Evolutionary conservation across 2,329 filamentous ascomycete species (phyloP).

Genomic region (Cladosporium sp.): DNA sequence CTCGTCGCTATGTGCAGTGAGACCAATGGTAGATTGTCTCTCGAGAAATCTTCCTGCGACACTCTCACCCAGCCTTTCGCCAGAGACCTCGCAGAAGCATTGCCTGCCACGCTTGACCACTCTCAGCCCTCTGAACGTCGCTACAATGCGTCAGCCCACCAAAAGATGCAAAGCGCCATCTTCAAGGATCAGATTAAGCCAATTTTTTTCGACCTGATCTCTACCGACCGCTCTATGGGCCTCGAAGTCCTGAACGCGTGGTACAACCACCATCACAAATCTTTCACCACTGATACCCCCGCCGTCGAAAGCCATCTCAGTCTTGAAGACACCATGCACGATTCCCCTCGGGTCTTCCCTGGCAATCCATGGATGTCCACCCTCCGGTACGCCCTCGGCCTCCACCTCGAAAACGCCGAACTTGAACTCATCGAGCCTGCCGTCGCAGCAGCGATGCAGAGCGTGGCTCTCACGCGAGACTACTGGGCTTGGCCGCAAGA

Average conservation of each 20-base stretch:
- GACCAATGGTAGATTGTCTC: neutral
- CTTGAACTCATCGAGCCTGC: neutral
- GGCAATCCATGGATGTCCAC: neutral
- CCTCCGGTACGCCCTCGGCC: conserved; percentile 3
- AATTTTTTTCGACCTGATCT: neutral
- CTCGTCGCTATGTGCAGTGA: neutral
- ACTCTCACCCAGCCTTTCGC: neutral
- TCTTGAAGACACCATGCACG: neutral
- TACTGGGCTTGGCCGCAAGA: conserved; percentile 6
- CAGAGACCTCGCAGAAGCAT: neutral
- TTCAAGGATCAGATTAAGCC: neutral
- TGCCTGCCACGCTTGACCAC: neutral
- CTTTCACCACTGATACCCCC: neutral
- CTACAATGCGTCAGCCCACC: too few species aligned
- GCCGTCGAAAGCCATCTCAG: neutral
- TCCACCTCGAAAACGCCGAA: neutral
- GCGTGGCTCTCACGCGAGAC: conserved; percentile 3
- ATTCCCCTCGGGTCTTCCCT: neutral
- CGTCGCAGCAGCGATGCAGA: neutral
- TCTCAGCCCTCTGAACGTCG: neutral
- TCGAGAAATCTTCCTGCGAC: neutral
- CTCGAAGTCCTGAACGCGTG: conserved; percentile 3
- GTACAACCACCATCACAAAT: neutral
- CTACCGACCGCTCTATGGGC: neutral
- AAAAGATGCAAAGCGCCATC: neutral